Base-by-base conservation (phyloP, 1,139 yeast species). In the Lodderomyces margitis region DNA sequence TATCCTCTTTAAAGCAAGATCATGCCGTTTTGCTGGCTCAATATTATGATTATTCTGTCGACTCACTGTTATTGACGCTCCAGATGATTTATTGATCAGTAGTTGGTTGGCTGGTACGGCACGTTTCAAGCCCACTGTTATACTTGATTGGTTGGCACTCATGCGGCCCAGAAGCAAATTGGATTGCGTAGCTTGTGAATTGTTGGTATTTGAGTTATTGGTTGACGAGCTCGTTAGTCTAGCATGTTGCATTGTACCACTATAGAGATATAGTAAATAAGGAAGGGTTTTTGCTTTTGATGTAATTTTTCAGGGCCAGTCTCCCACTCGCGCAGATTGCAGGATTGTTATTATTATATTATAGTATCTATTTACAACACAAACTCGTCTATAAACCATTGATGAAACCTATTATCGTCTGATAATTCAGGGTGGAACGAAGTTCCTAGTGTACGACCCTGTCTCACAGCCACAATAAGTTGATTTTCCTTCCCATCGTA, bases 391-490 rank as follows among this genome's bases (percentile, higher is more conserved):
- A 85, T 54, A 59, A 83, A 86, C 87, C 89, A 87, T 53, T 75
- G 70, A 58, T 87, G 95, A 54, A 87, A 78, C 31, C 85, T 62
- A 35, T 58, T 54, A 51, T 83, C 88, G 49, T 83, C 88, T 1
- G 85, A 67, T 31, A 87, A 68, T 57, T 87, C 95, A 0, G 95
- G 95, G 57, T 87, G 95, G 61, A 87, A 87, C 2, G 89, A 80
- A 0, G 92, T 86, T 1, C 91, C 94, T 40, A 86, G 60, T 30
- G 78, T 68, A 39, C 71, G 72, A 1, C 84, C 87, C 57, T 86
- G 91, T 53, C 78, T 69, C 3, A 85, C 91, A 0, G 92, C 94
- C 3, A 86, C 94, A 27, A 84, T 73, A 41, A 74, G 56, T 1
- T 74, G 69, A 37, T 57, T 52, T 3, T 66, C 59, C 21, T 48